These are phyloP conservation scores for Arabidopsis hybrid DNA, from an alignment of 441 rosid genomes.

Conservation along the genomic window DNA sequence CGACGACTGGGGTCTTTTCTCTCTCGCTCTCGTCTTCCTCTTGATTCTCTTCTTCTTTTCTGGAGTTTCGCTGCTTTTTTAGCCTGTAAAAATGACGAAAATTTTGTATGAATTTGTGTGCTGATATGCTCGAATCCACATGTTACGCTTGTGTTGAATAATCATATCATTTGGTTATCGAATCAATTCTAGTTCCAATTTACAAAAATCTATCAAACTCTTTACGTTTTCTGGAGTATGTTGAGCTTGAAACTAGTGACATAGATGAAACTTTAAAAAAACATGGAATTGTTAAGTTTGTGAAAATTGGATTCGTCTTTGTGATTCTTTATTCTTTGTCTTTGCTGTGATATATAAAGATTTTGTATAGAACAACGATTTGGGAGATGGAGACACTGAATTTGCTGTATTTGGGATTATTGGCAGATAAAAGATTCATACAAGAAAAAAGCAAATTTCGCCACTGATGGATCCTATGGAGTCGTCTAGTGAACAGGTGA, in stretches of 20 bases:
- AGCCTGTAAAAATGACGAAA: background rate
- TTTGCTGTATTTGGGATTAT: background rate
- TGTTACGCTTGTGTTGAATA: slow-evolving; percentile 1
- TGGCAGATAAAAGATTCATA: slow-evolving; percentile 43
- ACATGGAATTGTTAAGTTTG: slow-evolving; percentile 12
- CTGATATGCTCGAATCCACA: too few relatives aligned
- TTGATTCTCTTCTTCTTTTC: background rate
- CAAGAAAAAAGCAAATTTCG: slow-evolving; percentile 43
- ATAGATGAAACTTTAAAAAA: background rate
- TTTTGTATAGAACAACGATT: background rate
- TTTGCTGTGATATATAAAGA: background rate
- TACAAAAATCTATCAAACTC: too few relatives aligned
- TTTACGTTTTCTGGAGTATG: background rate
- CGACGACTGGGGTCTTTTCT: slow-evolving; percentile 4
- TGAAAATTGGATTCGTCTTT: background rate
- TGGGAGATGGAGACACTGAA: slow-evolving; percentile 8
- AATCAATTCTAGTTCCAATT: slow-evolving; percentile 4
- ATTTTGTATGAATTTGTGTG: background rate
- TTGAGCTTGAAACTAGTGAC: slow-evolving; percentile 7
- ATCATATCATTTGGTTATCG: background rate
- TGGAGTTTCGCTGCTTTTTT: background rate
- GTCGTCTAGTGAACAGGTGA: slow-evolving; percentile 35
- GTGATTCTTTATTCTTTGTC: background rate
- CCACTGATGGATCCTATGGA: slow-evolving; percentile 62
- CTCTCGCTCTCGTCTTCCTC: slow-evolving; percentile 12